Base-by-base conservation (phyloP, 2,329 filamentous ascomycete genomes). In the Trichoderma citrinoviride region DNA sequence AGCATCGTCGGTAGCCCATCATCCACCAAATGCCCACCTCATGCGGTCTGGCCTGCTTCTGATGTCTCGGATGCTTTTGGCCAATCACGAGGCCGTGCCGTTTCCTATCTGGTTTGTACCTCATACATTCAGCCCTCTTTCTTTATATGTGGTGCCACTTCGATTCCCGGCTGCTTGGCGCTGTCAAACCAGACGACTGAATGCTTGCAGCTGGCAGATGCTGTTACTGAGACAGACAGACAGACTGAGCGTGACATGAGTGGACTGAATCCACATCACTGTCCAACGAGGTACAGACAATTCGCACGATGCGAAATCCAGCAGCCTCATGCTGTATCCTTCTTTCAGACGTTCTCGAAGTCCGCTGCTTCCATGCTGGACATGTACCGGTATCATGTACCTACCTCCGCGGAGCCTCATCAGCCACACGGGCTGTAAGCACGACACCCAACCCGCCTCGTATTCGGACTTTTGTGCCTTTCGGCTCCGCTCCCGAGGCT, bases 381-480 rank as follows among this genome's bases (percentile, higher is more conserved):
- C 33, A 14, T 14, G 33, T 37, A 37, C 25, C 17, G 25, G 17
- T 43, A 49, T 8, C 21, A 8, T 19, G 19, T 49, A 25, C 46
- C 41, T 47, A 47, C 44, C 23, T 50, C 17, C 6, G 25, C 23
- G 17, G 49, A 52, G 49, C 25, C 21, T 17, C 50, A 54, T 37
- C 29, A 37, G 33, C 50, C 27, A 54, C 27, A 54, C 50, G 50
- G 52, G 52, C 15, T 40, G 33, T 52, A 33, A 23, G 19, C 29
- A 54, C 19, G 49, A 29, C 49, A 23, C 27, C 37, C 55, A 29
- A 27, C 55, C 55, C 55, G 41, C 33, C 60, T 56, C 52, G 61
- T 56, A 63, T 63, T 56, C 61, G 61, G 57, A 61, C 55, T 52
- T 52, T 10, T 41, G 57, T 46, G 15, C 50, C 52, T 64, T 33